A percentile compares a stretch with the other conserved stretches of the same genome.
phyloP scores from a whole-genome alignment of 2,329 filamentous ascomycete species.

The Exophiala viscosa region DNA sequence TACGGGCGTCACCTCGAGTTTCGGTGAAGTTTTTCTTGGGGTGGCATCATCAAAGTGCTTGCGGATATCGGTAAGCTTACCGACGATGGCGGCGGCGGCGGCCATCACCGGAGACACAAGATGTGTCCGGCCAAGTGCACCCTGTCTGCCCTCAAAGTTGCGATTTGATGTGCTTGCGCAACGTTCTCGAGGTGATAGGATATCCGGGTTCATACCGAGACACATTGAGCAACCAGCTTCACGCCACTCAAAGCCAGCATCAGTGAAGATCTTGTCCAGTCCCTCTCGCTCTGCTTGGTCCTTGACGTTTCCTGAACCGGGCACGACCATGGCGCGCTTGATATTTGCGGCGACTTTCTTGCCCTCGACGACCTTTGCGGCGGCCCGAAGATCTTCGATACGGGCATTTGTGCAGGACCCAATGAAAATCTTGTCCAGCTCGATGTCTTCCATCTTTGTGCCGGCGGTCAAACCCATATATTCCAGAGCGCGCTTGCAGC shows the following conservation, averaged over 20 bases:
- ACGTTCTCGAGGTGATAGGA: conserved; percentile 84
- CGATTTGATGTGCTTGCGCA: conserved; percentile 95
- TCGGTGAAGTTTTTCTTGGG: conserved; percentile 53
- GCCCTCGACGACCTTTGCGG: conserved; percentile 80
- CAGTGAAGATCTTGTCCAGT: conserved; percentile 84
- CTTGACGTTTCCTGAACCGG: conserved; percentile 92
- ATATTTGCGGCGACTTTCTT: conserved; percentile 83
- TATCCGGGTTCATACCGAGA: conserved; percentile 98
- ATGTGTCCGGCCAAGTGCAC: conserved; percentile 85
- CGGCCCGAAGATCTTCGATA: conserved; percentile 90
- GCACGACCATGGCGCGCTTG: conserved; percentile 93
- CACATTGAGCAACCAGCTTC: conserved; percentile 99
- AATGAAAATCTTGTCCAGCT: conserved; percentile 94
- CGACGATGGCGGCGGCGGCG: conserved; percentile 81
- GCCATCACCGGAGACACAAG: conserved; percentile 98
- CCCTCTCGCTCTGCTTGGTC: conserved; percentile 86
- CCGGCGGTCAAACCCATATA: conserved; percentile 93
- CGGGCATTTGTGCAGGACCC: conserved; percentile 96
- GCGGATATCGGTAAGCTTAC: conserved; percentile 87
- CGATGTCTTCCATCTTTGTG: conserved; percentile 86
- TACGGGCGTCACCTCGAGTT: conserved; percentile 57
- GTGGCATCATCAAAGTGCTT: conserved; percentile 60
- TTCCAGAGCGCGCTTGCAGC: conserved; percentile 77
- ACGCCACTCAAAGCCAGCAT: conserved; percentile 95
- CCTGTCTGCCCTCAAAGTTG: conserved; percentile 96